A percentile compares a stretch with the other conserved stretches of the same genome.
Conservation (phyloP, 495 filamentous ascomycete species). For the Tuber aestivum region DNA sequence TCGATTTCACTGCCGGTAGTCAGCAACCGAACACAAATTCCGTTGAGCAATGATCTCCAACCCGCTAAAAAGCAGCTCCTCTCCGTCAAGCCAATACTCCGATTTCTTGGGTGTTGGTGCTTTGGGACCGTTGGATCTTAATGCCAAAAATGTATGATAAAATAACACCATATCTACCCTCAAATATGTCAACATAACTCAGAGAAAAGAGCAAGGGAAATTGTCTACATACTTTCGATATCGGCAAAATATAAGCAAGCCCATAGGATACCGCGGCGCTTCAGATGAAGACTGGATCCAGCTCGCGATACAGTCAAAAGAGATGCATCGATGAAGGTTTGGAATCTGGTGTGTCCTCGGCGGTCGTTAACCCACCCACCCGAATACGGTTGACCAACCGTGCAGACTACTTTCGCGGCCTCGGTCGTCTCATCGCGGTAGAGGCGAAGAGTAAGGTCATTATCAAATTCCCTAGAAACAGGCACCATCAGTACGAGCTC, state of each 20-base stretch:
- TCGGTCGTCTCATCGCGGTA: constrained; percentile 53
- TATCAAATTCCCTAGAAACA: constrained; percentile 47
- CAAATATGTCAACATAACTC: constrained; percentile 17
- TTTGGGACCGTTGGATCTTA: constrained; percentile 55
- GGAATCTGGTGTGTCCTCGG: constrained; percentile 35
- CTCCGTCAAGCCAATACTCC: constrained; percentile 53
- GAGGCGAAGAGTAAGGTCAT: constrained; percentile 52
- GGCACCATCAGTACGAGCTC: too few relatives aligned
- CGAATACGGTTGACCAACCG: constrained; percentile 45
- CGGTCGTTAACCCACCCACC: constrained; percentile 47
- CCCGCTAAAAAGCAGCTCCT: constrained; percentile 55
- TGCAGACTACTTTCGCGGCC: constrained; percentile 56
- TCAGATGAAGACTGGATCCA: constrained; percentile 53
- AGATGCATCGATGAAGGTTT: constrained; percentile 39
- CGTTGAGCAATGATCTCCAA: constrained; percentile 31
- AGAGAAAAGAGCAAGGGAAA: constrained; percentile 2
- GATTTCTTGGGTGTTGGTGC: constrained; percentile 46
- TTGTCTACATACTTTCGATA: constrained; percentile 52
- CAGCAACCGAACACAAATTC: constrained; percentile 5
- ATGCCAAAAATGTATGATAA: constrained; percentile 56
- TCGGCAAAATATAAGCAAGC: constrained; percentile 54
- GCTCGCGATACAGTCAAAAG: constrained; percentile 47
- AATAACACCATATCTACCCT: constrained; percentile 57
- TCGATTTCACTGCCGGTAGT: constrained; percentile 50
- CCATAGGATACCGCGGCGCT: constrained; percentile 52